Evolutionary conservation across 2,329 filamentous ascomycete species (phyloP), one percentile per base, ranked within the genome.

Genomic region (Aspergillus floridensis): DNA sequence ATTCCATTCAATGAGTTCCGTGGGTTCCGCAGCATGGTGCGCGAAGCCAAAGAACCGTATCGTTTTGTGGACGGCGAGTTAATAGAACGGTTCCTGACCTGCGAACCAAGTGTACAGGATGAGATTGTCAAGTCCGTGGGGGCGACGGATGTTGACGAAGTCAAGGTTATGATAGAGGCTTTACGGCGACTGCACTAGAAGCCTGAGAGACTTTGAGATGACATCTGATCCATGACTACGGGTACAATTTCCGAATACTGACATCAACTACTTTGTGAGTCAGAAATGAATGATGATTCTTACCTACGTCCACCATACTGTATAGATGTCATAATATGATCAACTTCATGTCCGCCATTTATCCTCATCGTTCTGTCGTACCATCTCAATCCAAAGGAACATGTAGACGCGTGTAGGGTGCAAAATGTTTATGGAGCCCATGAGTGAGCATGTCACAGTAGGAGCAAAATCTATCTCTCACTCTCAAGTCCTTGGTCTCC

Each of bases 11-110:
- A 86, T 44, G 80, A 82, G 22, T 99, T 91, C 79, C 85, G 95
- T n/a, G 89, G 89, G 0, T 96, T 93, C 78, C 86, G 86, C 61
- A 96, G 87, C 56, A 81, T 86, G 24, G 87, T 89, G 26, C 80
- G 88, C 19, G 85, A 90, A 60, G 84, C 86, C 0, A 87, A 90
- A 0, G 91, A 89, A 44, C 93, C 95, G 0, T 90, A 86, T 70
- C 84, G 93, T 1, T 98, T 98, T 68, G 85, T 99, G 12, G 95
- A 99, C 70, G 95, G 93, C 0, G 93, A 97, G 72, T 80, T 98
- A 68, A 82, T 99, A 12, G 93, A 98, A 77, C 77, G 86, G 54
- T 97, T 97, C 71, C 75, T 98, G 65, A 88, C 92, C 63, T 79
- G 90, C 63, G 81, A 84, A 49, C 86, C 88, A 57, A 79, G 80